Evolutionary conservation across 257 asterid species (phyloP).

Genomic region (Agastache rugosa): DNA sequence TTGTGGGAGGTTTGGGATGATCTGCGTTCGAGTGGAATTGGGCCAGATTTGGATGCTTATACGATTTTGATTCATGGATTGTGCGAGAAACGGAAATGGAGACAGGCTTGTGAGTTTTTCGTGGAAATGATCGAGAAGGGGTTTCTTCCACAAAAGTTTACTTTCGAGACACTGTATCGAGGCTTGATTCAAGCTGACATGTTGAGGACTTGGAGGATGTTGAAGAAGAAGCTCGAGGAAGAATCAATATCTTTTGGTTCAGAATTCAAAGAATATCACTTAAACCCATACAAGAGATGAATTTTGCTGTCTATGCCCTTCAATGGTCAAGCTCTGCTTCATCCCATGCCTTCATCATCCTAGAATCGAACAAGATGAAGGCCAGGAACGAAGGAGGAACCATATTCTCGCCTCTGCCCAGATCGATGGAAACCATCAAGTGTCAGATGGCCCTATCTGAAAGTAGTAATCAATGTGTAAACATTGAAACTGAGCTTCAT

Average conservation of each 20-base stretch:
- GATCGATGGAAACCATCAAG: not conserved
- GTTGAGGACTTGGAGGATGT: slow-evolving; percentile 90
- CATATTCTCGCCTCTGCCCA: not conserved
- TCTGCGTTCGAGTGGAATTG: slow-evolving; percentile 60
- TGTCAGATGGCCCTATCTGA: not conserved
- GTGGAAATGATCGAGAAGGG: slow-evolving; percentile 93
- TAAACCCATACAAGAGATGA: slow-evolving; percentile 79
- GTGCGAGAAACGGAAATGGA: slow-evolving; percentile 76
- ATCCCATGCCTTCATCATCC: slow-evolving; percentile 34
- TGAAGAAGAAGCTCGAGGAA: slow-evolving; percentile 86
- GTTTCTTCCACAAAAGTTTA: slow-evolving; percentile 76
- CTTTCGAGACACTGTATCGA: slow-evolving; percentile 79
- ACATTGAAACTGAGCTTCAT: not conserved
- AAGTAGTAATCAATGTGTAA: not conserved
- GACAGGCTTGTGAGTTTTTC: slow-evolving; percentile 70
- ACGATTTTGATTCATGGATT: slow-evolving; percentile 74
- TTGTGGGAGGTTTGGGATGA: slow-evolving; percentile 84
- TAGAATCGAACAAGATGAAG: not conserved
- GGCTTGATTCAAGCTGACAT: slow-evolving; percentile 88
- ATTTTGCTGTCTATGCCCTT: slow-evolving; percentile 37
- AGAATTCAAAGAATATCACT: slow-evolving; percentile 73
- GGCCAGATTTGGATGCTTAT: slow-evolving; percentile 86
- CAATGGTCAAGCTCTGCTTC: slow-evolving; percentile 14
- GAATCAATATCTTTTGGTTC: slow-evolving; percentile 74
- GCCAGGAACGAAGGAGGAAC: not conserved